phyloP scores from a whole-genome alignment of 2,329 filamentous ascomycete genomes.

The Colletotrichum ledebouriae region DNA sequence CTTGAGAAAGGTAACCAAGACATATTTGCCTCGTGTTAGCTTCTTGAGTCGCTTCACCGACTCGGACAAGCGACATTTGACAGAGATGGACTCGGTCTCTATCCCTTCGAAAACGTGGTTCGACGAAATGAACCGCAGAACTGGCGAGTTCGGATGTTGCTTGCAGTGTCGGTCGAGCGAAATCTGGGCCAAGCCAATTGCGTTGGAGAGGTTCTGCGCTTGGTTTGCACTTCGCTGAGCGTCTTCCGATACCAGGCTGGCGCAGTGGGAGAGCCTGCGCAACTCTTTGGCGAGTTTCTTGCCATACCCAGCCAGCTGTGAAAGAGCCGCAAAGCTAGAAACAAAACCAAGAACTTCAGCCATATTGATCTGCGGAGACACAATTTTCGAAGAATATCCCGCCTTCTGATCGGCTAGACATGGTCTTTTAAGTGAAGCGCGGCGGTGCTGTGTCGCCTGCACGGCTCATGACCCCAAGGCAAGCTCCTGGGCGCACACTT shows the following conservation, averaged over 20 bases:
- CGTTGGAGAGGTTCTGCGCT: background rate
- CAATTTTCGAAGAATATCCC: too few species aligned
- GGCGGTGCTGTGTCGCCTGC: too few species aligned
- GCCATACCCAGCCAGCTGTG: constrained; percentile 27
- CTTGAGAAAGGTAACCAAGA: background rate
- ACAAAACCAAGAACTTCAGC: background rate
- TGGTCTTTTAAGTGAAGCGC: too few species aligned
- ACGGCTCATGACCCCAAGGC: too few species aligned
- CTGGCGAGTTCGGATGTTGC: background rate
- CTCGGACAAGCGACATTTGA: background rate
- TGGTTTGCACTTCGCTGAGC: background rate
- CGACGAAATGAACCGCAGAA: background rate
- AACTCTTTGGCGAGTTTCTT: background rate
- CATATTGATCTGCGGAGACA: background rate
- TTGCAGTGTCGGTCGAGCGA: background rate
- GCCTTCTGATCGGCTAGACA: too few species aligned
- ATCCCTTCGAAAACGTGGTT: background rate
- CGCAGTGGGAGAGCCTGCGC: background rate
- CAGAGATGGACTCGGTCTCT: background rate
- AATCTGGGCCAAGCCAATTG: background rate
- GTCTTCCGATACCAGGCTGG: background rate
- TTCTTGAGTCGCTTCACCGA: background rate
- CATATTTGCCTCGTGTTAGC: background rate
- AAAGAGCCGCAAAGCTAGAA: constrained; percentile 35
- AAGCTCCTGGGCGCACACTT: too few species aligned